Evolutionary conservation across 441 rosid species (phyloP).

Genomic region (Omphalea diandra): DNA sequence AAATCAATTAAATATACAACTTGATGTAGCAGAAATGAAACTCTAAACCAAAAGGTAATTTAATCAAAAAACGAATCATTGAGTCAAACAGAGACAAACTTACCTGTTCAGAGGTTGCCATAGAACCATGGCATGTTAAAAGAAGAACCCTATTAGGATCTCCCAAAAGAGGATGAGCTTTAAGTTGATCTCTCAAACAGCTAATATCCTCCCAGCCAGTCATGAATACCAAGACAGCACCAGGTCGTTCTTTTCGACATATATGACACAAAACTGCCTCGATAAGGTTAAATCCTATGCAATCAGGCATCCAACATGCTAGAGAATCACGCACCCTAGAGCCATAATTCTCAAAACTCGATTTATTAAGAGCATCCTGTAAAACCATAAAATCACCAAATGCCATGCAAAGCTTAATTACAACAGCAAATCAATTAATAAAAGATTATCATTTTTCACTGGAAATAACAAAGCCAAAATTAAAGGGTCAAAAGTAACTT

Average conservation of each 20-base stretch:
- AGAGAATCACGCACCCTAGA: constrained; percentile 89
- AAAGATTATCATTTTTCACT: too few relatives aligned
- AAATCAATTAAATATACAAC: not conserved
- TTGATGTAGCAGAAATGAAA: constrained; percentile 18
- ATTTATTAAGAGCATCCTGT: constrained; percentile 91
- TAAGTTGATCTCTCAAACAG: constrained; percentile 87
- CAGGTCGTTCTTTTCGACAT: constrained; percentile 92
- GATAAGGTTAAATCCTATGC: constrained; percentile 94
- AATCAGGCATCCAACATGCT: constrained; percentile 89
- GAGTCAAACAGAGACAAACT: constrained; percentile 14
- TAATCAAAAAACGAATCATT: not conserved
- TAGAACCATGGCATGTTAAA: constrained; percentile 93
- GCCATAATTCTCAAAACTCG: constrained; percentile 82
- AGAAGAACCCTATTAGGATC: constrained; percentile 97
- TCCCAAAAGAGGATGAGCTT: constrained; percentile 97
- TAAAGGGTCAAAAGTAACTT: not conserved
- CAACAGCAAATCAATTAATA: too few relatives aligned
- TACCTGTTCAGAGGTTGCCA: constrained; percentile 99
- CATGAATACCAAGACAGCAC: constrained; percentile 95
- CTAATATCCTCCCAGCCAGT: constrained; percentile 99
- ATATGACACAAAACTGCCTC: constrained; percentile 97
- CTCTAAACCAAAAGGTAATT: not conserved
- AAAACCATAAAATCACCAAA: constrained; percentile 15
- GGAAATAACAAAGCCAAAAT: not conserved
- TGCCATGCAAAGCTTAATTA: constrained; percentile 10